Base-by-base conservation (phyloP, 805 yeast genomes). In the Starmerella gropengiesseri region DNA sequence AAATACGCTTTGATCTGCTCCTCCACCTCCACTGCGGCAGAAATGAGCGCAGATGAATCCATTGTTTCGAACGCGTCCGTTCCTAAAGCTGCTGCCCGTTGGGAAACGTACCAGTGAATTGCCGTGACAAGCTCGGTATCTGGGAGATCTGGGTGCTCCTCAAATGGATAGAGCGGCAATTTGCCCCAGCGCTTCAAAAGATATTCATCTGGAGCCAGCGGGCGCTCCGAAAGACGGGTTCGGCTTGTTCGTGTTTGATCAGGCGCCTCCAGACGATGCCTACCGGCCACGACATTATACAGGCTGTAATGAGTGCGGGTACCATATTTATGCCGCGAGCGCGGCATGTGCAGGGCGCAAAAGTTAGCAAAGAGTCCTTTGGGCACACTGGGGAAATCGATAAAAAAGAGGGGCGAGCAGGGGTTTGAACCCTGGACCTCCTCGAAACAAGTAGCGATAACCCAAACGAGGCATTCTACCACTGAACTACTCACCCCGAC, bases 371-470 rank as follows among this genome's bases (percentile, higher is more conserved):
- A n/a, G n/a, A n/a, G n/a, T n/a, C n/a, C n/a, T n/a, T n/a, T n/a
- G n/a, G n/a, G n/a, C n/a, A n/a, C n/a, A n/a, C n/a, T n/a, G n/a
- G n/a, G n/a, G n/a, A 22, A 30, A 21, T 26, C 13, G 4, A 4
- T 4, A 31, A 44, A 40, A 25, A 33, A 13, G 22, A 33, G 47
- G 47, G 43, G 47, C 47, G 47, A 44, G 40, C 47, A 43, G 47
- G 47, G 47, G 47, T 41, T 44, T 42, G 47, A 44, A 44, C 47
- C 47, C 47, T 43, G 47, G 47, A 44, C 47, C 47, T 44, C 44
- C 35, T 33, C 45, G 39, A 34, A 12, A 34, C 37, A 34, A 34
- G 37, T 34, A 34, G 37, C 11, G n/a, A 23, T 9, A 34, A 44
- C 47, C 47, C 47, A 44, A 44, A 44, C 39, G 45, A 33, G 35